Evolutionary conservation across 257 asterid genomes (phyloP), one percentile per base, ranked within the genome.

Genomic region (Solanum paucissectum): DNA sequence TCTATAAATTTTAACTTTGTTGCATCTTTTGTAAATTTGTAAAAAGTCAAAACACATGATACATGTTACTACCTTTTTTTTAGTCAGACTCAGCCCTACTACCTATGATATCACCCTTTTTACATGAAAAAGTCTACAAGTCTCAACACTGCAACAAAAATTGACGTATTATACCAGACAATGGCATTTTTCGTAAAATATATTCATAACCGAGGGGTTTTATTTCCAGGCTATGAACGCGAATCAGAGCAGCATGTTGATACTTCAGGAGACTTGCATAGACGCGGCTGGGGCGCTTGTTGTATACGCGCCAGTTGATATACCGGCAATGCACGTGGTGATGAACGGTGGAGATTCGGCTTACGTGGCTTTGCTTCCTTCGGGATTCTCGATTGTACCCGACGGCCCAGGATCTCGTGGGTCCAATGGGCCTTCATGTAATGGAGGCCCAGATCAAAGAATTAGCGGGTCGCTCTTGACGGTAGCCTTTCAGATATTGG

Each of bases 281-380:
- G 98, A 95, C 92, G 92, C 96, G 46, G 92, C 98, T 18, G 98
- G 98, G 21, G 93, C 98, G 90, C 98, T 94, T 86, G 98, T 95
- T 21, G 99, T 96, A 44, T 96, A 96, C 94, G 99, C 99, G 83
- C 98, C 99, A 12, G 98, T 96, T n/a, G 99, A 96, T 89, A 95
- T 96, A 27, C 99, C 98, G 27, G 98, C 98, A 13, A 94, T 96
- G 99, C 96, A 94, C 86, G 94, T 92, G 77, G 98, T 95, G 84
- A 96, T 96, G 98, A 96, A 95, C 92, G 99, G 99, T 79, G 98
- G 98, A 9, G 99, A 96, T 91, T 96, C 99, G 0, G 95, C 96
- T 21, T 94, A 94, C 94, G 99, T 96, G 83, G 98, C 98, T 3
- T 87, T 96, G 40, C 96, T 96, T 0, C 99, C 99, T 0, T 97